Base-by-base conservation (phyloP, 169 alveolate species). In the Plasmodium billcollinsi region DNA sequence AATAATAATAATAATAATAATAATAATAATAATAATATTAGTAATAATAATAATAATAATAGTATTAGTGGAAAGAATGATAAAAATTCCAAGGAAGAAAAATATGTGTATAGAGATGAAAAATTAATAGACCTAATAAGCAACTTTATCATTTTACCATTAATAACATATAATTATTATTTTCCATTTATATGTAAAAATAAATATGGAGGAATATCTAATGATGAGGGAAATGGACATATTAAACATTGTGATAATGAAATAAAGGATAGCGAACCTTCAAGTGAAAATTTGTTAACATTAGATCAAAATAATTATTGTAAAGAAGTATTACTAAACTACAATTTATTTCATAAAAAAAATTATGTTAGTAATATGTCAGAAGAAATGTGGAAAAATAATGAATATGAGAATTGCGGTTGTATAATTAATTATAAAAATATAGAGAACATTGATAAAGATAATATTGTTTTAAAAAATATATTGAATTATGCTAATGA, bases 171-270 rank as follows among this genome's bases (percentile, higher is more conserved):
- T 67, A 86, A 86, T 43, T 86, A 86, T 52, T 86, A 86, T 54
- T 86, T 86, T 39, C 92, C 92, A 33, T 86, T 86, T 73, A 86
- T 86, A 26, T 86, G 92, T 58, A 86, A 86, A 72, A 83, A 72
- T 61, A 26, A 56, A 11, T 29, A 54, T 69, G n/a, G 8, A 61
- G 76, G 26, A 4, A 29, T 71, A 62, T 47, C 21, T 1, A 33
- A 59, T 43, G 21, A 33, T 11, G 65, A 62, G n/a, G 67, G 49
- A 1, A 21, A 83, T 8, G 29, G 54, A 15, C 11, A 12, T 15
- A 50, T 29, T 2, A 47, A 62, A 6, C 12, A 49, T 14, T 14
- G 52, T 43, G 43, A 45, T 0, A 69, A 59, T 73, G 69, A 58
- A 14, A 49, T n/a, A 2, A 33, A 70, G n/a, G 6, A 20, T 29